Evolutionary conservation across 352 stramenopile species (phyloP).

Genomic region (Phytophthora cryptogea): DNA sequence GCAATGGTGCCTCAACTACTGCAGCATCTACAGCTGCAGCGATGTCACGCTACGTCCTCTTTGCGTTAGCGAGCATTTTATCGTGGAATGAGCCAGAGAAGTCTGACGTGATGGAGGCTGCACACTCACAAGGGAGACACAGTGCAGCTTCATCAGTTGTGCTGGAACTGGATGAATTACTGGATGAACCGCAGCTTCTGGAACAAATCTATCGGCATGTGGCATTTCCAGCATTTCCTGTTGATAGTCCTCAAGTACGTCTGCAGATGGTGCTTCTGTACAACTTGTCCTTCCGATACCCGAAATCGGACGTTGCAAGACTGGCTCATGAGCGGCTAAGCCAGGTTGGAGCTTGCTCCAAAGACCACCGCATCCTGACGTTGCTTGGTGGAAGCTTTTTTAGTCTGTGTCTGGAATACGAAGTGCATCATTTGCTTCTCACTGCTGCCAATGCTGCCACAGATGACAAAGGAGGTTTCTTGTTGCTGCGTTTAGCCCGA

Average conservation of each 20-base stretch:
- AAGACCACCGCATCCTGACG: conserved; percentile 29
- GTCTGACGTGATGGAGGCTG: neutral
- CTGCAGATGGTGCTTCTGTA: conserved; percentile 74
- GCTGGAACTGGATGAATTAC: conserved; percentile 44
- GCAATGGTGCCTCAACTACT: neutral
- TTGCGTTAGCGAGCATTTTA: conserved; percentile 61
- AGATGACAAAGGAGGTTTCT: conserved; percentile 28
- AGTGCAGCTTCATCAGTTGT: conserved; percentile 3
- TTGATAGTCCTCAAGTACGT: conserved; percentile 50
- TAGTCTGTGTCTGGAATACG: conserved; percentile 69
- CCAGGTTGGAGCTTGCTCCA: conserved; percentile 32
- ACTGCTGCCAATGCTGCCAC: conserved; percentile 25
- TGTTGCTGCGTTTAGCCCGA: conserved; percentile 42
- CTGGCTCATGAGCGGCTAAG: conserved; percentile 42
- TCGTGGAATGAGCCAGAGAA: conserved; percentile 57
- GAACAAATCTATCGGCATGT: conserved; percentile 58
- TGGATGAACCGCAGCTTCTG: conserved; percentile 52
- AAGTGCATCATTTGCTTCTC: conserved; percentile 52
- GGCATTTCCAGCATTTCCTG: conserved; percentile 36
- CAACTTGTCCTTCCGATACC: conserved; percentile 77
- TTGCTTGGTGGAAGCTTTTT: conserved; percentile 62
- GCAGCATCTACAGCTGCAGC: neutral
- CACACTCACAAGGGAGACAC: conserved; percentile 3
- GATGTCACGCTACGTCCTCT: conserved; percentile 68
- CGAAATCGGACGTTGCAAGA: conserved; percentile 51